Conservation (phyloP, 371 early-diverging fungal species). For the Mortierella sp. region DNA sequence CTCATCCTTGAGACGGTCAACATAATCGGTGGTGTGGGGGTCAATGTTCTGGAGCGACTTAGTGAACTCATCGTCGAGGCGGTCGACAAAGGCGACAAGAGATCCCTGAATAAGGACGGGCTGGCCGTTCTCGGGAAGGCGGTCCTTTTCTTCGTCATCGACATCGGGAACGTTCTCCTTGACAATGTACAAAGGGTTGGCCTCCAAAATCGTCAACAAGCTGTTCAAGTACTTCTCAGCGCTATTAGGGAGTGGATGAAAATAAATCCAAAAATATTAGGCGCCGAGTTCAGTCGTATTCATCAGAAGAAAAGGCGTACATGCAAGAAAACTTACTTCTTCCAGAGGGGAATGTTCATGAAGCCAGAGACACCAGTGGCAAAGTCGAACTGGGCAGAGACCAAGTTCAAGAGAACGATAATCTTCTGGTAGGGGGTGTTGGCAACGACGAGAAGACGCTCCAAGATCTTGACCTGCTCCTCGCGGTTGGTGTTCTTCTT, state of each 20-base stretch:
- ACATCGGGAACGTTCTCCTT: slow-evolving; percentile 76
- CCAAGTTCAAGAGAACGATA: slow-evolving; percentile 87
- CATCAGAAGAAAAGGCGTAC: background rate
- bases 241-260: slow-evolving; percentile 33
- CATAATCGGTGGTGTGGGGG: slow-evolving; percentile 96
- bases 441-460: slow-evolving; percentile 76
- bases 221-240: slow-evolving; percentile 79
- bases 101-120: slow-evolving; percentile 84
- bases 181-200: slow-evolving; percentile 70
- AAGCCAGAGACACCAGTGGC: slow-evolving; percentile 73
- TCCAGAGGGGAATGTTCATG: slow-evolving; percentile 88
- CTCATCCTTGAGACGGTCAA: slow-evolving; percentile 95
- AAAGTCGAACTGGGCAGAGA: slow-evolving; percentile 94
- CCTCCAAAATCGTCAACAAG: slow-evolving; percentile 83
- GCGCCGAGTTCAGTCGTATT: background rate
- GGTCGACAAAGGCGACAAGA: slow-evolving; percentile 90
- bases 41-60: slow-evolving; percentile 95
- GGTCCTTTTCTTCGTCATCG: slow-evolving; percentile 80
- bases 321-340: slow-evolving; percentile 56
- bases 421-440: slow-evolving; percentile 85
- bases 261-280: background rate
- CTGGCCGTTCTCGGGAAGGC: slow-evolving; percentile 66
- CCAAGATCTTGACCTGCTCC: slow-evolving; percentile 79
- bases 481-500: slow-evolving; percentile 93
- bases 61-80: slow-evolving; percentile 97